A percentile compares a stretch with the other conserved stretches of the same genome.
phyloP scores from a whole-genome alignment of 257 asterid genomes.

The Solanum etuberosum region DNA sequence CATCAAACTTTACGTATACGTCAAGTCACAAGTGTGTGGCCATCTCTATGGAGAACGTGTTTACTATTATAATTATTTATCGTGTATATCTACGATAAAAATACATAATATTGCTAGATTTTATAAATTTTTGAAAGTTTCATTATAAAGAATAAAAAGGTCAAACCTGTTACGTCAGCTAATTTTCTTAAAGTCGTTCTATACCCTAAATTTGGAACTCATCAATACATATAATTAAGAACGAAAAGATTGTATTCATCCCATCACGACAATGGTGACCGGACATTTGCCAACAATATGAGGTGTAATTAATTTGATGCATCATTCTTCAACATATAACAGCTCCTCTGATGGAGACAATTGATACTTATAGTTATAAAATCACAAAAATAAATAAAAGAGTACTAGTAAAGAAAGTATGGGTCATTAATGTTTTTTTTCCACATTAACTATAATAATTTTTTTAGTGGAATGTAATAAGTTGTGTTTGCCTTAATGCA shows the following conservation, averaged over 20 bases:
- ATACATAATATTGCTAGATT: not conserved
- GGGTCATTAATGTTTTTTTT: not conserved
- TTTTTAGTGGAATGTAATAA: not conserved
- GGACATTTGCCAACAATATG: not conserved
- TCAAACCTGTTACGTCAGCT: fast-evolving
- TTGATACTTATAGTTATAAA: not conserved
- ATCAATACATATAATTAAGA: not conserved
- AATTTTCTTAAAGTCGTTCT: not conserved
- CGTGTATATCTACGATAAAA: not conserved
- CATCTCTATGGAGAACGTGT: not conserved
- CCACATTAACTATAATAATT: not conserved
- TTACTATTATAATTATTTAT: not conserved
- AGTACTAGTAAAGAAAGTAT: not conserved
- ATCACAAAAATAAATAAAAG: not conserved
- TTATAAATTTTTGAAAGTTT: not conserved
- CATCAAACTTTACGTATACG: not conserved
- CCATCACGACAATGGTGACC: fast-evolving
- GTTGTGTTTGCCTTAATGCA: not conserved
- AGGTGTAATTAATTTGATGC: not conserved
- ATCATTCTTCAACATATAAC: not conserved
- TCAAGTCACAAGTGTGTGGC: not conserved
- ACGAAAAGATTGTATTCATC: not conserved
- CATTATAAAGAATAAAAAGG: not conserved
- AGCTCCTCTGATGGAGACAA: not conserved
- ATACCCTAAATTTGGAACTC: not conserved